A percentile compares a stretch with the other conserved stretches of the same genome.
These are phyloP conservation scores for Cladophialophora psammophila DNA, from an alignment of 2,329 filamentous ascomycete genomes.

Conservation along the genomic window DNA sequence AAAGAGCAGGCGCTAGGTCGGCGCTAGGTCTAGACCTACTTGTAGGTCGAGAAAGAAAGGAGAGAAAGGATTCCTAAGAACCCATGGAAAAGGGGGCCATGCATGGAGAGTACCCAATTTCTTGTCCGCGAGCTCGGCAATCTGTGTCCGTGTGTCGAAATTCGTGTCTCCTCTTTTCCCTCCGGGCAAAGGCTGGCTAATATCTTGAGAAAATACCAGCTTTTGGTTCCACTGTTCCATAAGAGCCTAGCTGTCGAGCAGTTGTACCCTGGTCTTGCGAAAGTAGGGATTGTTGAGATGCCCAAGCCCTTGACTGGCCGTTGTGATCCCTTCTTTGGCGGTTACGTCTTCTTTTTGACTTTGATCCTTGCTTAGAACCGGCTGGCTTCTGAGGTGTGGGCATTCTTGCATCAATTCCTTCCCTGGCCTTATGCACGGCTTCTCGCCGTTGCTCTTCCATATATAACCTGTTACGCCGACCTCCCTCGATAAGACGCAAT, in stretches of 20 bases:
- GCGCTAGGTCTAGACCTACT: too few relatives aligned
- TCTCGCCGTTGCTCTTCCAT: not conserved
- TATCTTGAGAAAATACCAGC: too few relatives aligned
- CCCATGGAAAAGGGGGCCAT: too few relatives aligned
- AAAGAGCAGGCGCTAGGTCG: too few relatives aligned
- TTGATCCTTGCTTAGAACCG: not conserved
- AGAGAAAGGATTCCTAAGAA: too few relatives aligned
- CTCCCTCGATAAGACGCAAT: slow-evolving; percentile 1
- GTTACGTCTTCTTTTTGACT: not conserved
- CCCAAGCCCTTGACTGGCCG: not conserved
- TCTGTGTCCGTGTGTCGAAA: too few relatives aligned
- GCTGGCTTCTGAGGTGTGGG: not conserved
- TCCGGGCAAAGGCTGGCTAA: too few relatives aligned
- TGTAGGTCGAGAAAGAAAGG: too few relatives aligned
- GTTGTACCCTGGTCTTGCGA: not conserved
- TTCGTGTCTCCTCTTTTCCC: too few relatives aligned
- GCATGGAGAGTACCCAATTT: too few relatives aligned
- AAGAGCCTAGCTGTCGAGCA: not conserved
- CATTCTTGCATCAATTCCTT: not conserved
- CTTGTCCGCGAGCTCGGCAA: too few relatives aligned
- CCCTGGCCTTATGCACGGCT: slow-evolving; percentile 1
- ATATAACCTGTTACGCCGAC: not conserved
- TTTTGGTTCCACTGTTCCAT: not conserved
- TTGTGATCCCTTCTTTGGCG: not conserved
- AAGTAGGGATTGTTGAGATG: not conserved